Percentiles rank a stretch among this genome's conserved stretches.
Evolutionary conservation across 139 green algal species (phyloP).

Genomic region (Edaphochlamys debaryana): DNA sequence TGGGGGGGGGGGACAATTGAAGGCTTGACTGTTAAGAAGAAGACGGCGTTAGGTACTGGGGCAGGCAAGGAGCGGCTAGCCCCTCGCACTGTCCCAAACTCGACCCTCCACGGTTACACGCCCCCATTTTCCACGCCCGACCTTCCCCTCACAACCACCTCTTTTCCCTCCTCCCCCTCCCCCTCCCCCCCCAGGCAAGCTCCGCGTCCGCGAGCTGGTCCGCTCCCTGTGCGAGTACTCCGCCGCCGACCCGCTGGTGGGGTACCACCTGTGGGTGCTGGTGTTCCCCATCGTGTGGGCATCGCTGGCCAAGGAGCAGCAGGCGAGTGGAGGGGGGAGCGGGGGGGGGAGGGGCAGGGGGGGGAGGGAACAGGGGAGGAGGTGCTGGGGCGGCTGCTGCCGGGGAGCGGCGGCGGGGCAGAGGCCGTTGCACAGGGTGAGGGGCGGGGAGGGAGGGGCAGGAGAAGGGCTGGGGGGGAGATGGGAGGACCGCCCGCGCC

Average conservation of each 20-base stretch:
- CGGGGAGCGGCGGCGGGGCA: background rate
- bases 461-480: too few species aligned
- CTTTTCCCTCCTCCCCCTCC: background rate
- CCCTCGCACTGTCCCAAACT: too few species aligned
- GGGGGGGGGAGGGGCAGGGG: background rate
- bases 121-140: too few species aligned
- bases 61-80: too few species aligned
- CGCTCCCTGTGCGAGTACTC: slow-evolving; percentile 82
- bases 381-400: background rate
- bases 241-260: slow-evolving; percentile 71
- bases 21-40: too few species aligned
- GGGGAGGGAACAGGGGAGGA: background rate
- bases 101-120: too few species aligned
- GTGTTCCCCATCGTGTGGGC: slow-evolving; percentile 99
- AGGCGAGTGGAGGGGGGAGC: slow-evolving; percentile 59
- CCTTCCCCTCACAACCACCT: too few species aligned
- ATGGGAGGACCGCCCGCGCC: too few species aligned
- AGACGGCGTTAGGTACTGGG: too few species aligned
- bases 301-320: slow-evolving; percentile 92
- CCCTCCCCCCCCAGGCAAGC: slow-evolving; percentile 46
- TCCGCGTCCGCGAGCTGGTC: slow-evolving; percentile 82
- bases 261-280: slow-evolving; percentile 85
- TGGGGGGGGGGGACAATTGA: too few species aligned
- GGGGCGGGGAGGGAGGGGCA: too few species aligned
- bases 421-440: too few species aligned